These are phyloP conservation scores for Fomitopsis schrenkii DNA, from an alignment of 1,284 basidiomycete genomes.

Conservation along the genomic window DNA sequence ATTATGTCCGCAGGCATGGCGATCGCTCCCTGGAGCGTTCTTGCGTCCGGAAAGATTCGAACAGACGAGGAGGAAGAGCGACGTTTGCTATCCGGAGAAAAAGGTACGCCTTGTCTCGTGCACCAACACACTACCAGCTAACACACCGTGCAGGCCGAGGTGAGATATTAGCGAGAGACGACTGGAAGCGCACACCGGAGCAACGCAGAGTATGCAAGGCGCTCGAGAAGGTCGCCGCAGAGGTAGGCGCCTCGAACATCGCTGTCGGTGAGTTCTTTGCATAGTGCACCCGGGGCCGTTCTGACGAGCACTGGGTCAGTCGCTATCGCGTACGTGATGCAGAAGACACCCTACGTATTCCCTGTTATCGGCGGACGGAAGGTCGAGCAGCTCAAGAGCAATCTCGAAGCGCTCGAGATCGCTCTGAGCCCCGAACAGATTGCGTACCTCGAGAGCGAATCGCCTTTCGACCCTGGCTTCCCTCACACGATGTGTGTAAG, in stretches of 20 bases:
- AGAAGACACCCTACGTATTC: conserved; percentile 29
- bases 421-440: conserved; percentile 40
- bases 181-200: conserved; percentile 39
- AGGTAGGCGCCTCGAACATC: conserved; percentile 33
- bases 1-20: conserved; percentile 33
- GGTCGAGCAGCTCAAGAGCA: conserved; percentile 42
- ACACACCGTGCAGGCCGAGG: conserved; percentile 20
- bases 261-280: conserved; percentile 14
- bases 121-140: not conserved
- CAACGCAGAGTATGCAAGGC: conserved; percentile 37
- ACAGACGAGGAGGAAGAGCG: conserved; percentile 44
- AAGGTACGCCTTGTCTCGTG: conserved; percentile 12
- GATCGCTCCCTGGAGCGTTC: conserved; percentile 47
- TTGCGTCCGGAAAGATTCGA: conserved; percentile 45
- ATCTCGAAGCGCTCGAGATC: conserved; percentile 45
- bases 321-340: conserved; percentile 47
- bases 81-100: conserved; percentile 37
- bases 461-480: conserved; percentile 42
- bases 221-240: conserved; percentile 40
- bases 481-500: conserved; percentile 30
- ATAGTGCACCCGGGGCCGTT: conserved; percentile 5
- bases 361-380: conserved; percentile 43
- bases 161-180: conserved; percentile 9
- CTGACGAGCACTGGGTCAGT: conserved; percentile 20
- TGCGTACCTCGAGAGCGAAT: conserved; percentile 34